Evolutionary conservation across 2,329 filamentous ascomycete species (phyloP).

Genomic region (Pezicula carpinea): DNA sequence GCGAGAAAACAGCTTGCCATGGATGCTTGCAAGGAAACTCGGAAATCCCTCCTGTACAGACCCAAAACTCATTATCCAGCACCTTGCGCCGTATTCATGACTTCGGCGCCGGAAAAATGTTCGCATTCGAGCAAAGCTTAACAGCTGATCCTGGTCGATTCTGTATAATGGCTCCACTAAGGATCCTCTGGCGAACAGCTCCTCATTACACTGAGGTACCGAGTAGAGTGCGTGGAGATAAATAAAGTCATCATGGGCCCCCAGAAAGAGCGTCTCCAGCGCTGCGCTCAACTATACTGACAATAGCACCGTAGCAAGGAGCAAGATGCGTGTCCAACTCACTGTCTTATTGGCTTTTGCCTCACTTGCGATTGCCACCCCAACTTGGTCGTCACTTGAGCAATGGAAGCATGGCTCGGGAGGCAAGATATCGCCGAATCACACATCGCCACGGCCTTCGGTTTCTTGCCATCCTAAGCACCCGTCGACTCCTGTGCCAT

Average conservation of each 20-base stretch:
- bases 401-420: conserved; percentile 9
- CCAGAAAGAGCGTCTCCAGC: neutral
- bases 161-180: neutral
- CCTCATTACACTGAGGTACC: no score
- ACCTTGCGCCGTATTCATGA: no score
- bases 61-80: no score
- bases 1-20: no score
- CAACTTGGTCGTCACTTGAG: conserved; percentile 14
- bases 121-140: conserved; percentile 4
- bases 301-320: neutral
- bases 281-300: neutral
- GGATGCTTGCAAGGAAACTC: no score
- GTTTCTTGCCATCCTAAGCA: conserved; percentile 18
- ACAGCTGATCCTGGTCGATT: neutral
- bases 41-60: no score
- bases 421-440: conserved; percentile 10
- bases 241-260: conserved; percentile 15
- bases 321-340: conserved; percentile 23
- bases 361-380: conserved; percentile 17
- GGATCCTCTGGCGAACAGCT: no score
- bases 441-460: conserved; percentile 19
- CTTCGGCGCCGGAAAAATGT: conserved; percentile 19
- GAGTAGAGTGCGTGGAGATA: conserved; percentile 3
- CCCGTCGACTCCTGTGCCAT: conserved; percentile 12
- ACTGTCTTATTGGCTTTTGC: conserved; percentile 15